Percentiles rank a stretch among this genome's conserved stretches.
phyloP scores from a whole-genome alignment of 2,329 filamentous ascomycete species.

The Botrytis pseudocinerea region DNA sequence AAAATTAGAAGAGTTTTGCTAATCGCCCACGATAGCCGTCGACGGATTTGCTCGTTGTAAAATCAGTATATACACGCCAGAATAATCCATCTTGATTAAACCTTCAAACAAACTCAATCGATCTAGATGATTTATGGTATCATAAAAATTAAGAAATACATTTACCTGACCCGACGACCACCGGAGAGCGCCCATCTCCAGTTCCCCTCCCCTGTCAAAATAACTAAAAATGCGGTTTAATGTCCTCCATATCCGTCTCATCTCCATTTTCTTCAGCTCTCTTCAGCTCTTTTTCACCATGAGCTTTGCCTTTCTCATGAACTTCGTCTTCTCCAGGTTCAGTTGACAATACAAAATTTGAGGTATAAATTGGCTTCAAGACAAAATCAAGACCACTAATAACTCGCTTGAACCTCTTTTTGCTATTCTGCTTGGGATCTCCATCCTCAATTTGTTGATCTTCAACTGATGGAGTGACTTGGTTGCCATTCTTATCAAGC shows the following conservation, averaged over 20 bases:
- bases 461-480: slow-evolving; percentile 60
- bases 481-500: slow-evolving; percentile 53
- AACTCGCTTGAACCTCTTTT: slow-evolving; percentile 29
- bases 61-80: neutral
- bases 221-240: neutral
- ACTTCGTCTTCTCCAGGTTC: neutral
- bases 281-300: neutral
- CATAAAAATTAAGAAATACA: neutral
- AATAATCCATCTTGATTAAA: neutral
- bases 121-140: neutral
- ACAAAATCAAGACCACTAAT: slow-evolving; percentile 24
- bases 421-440: slow-evolving; percentile 32
- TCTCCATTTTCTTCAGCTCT: neutral
- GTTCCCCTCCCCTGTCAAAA: neutral
- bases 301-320: neutral
- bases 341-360: slow-evolving; percentile 11
- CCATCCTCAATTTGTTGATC: slow-evolving; percentile 53
- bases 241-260: neutral
- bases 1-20: neutral
- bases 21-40: neutral
- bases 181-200: neutral
- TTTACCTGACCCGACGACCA: neutral
- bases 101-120: neutral
- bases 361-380: slow-evolving; percentile 18
- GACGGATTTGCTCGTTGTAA: neutral